Evolutionary conservation across 2,329 filamentous ascomycete genomes (phyloP).

Genomic region (Ophiostoma tasmaniense): DNA sequence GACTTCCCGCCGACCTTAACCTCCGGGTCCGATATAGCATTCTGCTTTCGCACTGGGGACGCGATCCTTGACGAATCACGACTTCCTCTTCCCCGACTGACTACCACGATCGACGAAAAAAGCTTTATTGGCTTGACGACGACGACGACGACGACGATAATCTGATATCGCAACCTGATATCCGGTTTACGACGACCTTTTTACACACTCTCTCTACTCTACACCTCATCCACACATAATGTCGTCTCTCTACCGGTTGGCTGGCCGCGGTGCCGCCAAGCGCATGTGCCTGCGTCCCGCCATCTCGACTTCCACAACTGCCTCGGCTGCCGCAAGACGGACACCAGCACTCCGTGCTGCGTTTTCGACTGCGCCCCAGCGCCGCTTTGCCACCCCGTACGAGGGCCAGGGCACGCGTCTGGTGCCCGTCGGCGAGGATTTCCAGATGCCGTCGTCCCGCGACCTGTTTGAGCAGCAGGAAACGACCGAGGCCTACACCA

Average conservation of each 20-base stretch:
- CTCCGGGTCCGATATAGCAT: conserved; percentile 23
- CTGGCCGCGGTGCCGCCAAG: conserved; percentile 56
- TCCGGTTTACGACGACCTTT: neutral
- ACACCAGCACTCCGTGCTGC: conserved; percentile 37
- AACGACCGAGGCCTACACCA: conserved; percentile 27
- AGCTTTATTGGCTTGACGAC: neutral
- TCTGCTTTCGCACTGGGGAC: conserved; percentile 24
- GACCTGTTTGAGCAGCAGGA: conserved; percentile 23
- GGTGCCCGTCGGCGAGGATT: conserved; percentile 57
- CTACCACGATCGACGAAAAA: conserved; percentile 1
- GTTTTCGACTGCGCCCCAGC: conserved; percentile 57
- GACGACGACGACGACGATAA: neutral
- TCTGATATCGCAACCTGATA: neutral
- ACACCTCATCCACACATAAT: conserved; percentile 30
- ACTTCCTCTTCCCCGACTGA: neutral
- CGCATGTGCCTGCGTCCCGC: conserved; percentile 50
- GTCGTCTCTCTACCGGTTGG: conserved; percentile 65
- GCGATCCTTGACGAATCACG: conserved; percentile 10
- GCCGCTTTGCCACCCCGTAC: conserved; percentile 46
- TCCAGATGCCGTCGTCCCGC: conserved; percentile 42
- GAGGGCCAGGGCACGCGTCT: conserved; percentile 51
- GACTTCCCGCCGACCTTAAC: neutral
- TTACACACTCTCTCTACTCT: neutral
- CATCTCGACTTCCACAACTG: conserved; percentile 16
- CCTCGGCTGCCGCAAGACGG: conserved; percentile 13